These are phyloP conservation scores for Xylaria acuta DNA, from an alignment of 495 filamentous ascomycete species.

Conservation along the genomic window DNA sequence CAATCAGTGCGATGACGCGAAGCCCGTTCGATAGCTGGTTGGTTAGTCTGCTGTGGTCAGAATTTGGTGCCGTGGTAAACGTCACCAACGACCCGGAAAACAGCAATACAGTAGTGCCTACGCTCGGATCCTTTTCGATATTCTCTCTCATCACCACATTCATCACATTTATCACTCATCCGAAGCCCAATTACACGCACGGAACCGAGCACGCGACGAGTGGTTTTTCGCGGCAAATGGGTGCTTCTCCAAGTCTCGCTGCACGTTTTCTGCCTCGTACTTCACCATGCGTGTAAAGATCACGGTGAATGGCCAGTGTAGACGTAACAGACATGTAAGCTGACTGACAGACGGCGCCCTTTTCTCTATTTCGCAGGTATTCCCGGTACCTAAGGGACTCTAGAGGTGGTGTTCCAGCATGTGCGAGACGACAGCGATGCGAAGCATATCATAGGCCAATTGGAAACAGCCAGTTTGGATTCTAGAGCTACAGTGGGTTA, in stretches of 20 bases:
- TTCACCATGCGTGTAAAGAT: conserved; percentile 6
- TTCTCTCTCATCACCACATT: conserved; percentile 2
- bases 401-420: conserved; percentile 17
- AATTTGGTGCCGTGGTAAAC: conserved; percentile 5
- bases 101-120: neutral
- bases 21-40: neutral
- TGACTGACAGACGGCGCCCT: conserved; percentile 6
- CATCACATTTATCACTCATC: conserved; percentile 15
- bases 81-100: neutral
- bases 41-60: neutral
- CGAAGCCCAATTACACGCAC: conserved; percentile 19
- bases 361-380: conserved; percentile 14
- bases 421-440: conserved; percentile 3
- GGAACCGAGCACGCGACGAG: conserved; percentile 16
- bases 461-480: neutral
- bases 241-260: conserved; percentile 21
- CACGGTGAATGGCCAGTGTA: conserved; percentile 15
- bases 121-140: conserved; percentile 8
- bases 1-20: neutral
- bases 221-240: neutral
- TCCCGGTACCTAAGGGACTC: conserved; percentile 5
- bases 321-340: conserved; percentile 20
- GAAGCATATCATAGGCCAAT: conserved; percentile 26
- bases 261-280: conserved; percentile 13
- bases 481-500: conserved; percentile 23